Percentiles rank a stretch among this genome's conserved stretches.
phyloP scores from a whole-genome alignment of 768 basidiomycete genomes.

The Auricularia cornea region DNA sequence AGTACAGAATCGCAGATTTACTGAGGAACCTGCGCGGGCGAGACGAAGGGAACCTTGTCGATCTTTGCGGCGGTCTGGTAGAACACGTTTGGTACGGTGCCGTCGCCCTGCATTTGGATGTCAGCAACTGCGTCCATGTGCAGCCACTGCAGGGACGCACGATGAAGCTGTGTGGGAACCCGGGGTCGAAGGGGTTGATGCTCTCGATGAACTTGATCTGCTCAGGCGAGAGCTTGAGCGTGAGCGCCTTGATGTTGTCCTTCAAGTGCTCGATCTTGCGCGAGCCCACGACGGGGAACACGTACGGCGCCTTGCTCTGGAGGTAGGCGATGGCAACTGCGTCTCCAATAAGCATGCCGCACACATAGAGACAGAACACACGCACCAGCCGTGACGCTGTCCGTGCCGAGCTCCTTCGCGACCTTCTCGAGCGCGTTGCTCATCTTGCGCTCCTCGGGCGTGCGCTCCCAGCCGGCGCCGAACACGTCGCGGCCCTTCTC shows the following conservation, averaged over 20 bases:
- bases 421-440: constrained; percentile 41
- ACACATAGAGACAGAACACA: background rate
- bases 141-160: constrained; percentile 16
- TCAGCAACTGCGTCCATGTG: too few species aligned
- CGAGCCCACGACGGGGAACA: constrained; percentile 45
- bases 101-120: constrained; percentile 7
- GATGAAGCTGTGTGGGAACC: constrained; percentile 33
- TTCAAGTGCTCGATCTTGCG: constrained; percentile 44
- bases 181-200: constrained; percentile 34
- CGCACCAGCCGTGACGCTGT: constrained; percentile 39
- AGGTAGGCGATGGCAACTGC: constrained; percentile 47
- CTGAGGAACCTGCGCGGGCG: background rate
- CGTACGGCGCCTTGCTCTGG: constrained; percentile 44
- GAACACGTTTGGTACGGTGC: constrained; percentile 13
- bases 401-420: constrained; percentile 40
- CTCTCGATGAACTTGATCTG: constrained; percentile 41
- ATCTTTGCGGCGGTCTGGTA: constrained; percentile 11
- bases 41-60: constrained; percentile 13
- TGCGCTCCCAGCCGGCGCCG: constrained; percentile 36
- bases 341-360: background rate
- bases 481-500: constrained; percentile 32
- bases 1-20: too few species aligned
- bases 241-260: constrained; percentile 43
- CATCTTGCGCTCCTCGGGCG: constrained; percentile 34
- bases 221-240: constrained; percentile 35